Evolutionary conservation across 208 protist genomes (phyloP), one percentile per base, ranked within the genome.

Genomic region (Vickermania ingenoplastis): DNA sequence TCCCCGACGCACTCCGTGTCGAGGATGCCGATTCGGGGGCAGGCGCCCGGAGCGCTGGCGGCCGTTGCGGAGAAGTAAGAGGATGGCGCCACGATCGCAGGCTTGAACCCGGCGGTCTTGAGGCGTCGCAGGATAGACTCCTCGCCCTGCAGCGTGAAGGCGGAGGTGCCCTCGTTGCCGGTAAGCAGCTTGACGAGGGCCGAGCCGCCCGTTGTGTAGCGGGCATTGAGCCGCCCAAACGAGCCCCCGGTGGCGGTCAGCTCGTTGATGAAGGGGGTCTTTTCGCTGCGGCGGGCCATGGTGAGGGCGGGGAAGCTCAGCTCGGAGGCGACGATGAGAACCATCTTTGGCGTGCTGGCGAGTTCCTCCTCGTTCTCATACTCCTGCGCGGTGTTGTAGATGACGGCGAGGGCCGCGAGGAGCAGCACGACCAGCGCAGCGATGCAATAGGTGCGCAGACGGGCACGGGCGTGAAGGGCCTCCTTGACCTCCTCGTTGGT

Each of bases 401-500:
- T 62, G 25, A 89, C 77, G 5, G 69, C 68, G 25, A 89, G 72
- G 24, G 61, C 73, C 0, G 76, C 75, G 0, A 92, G 48, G 1
- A 89, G 66, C 11, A 92, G 57, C 56, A 89, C 76, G n/a, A 87
- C 71, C n/a, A 86, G 60, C 7, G 77, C 73, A 24, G 77, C 65
- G 27, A 87, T 66, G 45, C 86, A 55, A 22, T 87, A 73, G 24
- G 72, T 81, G 58, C 85, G 70, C 28, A 74, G 81, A 53, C 75
- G 53, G 0, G 79, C 81, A 25, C 81, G 75, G 7, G 79, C 73
- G 52, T 85, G 73, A 27, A 89, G 74, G 13, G 78, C 71, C 62
- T 83, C 77, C 52, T 81, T 83, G 49, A 92, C 74, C 69, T 87
- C 79, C 7, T 67, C 61, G 55, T 86, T 86, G 4, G 71, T 85